phyloP scores from a whole-genome alignment of 495 filamentous ascomycete species.

The Parathielavia hyrcaniae region DNA sequence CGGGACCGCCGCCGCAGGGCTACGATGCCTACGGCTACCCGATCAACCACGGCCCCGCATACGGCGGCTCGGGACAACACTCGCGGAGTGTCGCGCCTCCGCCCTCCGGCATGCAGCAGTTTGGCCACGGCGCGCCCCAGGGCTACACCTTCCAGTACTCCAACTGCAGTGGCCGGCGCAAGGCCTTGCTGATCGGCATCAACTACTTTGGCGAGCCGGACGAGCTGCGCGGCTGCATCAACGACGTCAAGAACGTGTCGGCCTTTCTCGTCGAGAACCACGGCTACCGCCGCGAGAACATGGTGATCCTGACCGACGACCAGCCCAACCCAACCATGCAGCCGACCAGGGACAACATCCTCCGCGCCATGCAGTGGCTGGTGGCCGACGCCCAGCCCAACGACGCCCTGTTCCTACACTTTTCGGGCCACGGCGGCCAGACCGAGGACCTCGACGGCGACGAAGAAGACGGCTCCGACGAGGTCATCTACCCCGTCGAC shows the following conservation, averaged over 20 bases:
- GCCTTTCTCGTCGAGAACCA: slow-evolving; percentile 74
- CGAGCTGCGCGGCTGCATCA: slow-evolving; percentile 86
- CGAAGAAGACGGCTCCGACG: slow-evolving; percentile 90
- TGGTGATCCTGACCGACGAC: slow-evolving; percentile 49
- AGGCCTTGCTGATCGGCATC: slow-evolving; percentile 87
- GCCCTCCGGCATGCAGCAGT: slow-evolving; percentile 39
- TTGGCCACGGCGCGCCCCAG: slow-evolving; percentile 44
- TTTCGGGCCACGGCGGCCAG: slow-evolving; percentile 54
- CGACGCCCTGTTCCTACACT: slow-evolving; percentile 48
- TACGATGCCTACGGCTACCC: slow-evolving; percentile 39
- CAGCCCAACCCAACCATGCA: slow-evolving; percentile 37
- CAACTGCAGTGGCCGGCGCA: slow-evolving; percentile 75
- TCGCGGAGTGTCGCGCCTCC: slow-evolving; percentile 45
- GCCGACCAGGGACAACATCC: slow-evolving; percentile 47
- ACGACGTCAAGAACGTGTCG: slow-evolving; percentile 90
- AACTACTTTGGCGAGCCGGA: slow-evolving; percentile 87
- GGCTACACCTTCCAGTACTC: slow-evolving; percentile 73
- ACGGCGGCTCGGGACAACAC: slow-evolving; percentile 16
- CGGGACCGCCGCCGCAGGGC: slow-evolving; percentile 33
- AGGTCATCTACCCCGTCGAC: slow-evolving; percentile 96
- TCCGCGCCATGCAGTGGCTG: slow-evolving; percentile 46
- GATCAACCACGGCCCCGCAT: slow-evolving; percentile 10
- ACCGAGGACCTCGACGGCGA: slow-evolving; percentile 53
- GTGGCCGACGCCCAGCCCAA: slow-evolving; percentile 42
- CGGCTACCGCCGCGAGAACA: slow-evolving; percentile 50